Percentiles rank a stretch among this genome's conserved stretches.
Conservation (phyloP, 768 basidiomycete genomes). For the Suillus placidus region DNA sequence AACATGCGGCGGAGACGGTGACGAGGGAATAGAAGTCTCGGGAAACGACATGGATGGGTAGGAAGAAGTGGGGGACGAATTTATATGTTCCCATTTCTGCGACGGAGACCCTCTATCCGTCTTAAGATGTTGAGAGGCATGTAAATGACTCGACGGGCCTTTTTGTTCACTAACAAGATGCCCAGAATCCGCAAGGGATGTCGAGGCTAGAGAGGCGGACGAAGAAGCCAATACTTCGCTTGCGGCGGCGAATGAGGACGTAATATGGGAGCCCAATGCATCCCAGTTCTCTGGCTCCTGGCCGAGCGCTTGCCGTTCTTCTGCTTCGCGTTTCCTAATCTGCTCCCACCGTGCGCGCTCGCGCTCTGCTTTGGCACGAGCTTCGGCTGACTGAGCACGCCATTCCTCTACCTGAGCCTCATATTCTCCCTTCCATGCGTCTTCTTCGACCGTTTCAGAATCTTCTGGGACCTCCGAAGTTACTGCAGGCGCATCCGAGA, state of each 20-base stretch:
- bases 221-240: slow-evolving; percentile 20
- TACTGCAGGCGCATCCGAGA: not conserved
- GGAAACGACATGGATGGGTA: slow-evolving; percentile 83
- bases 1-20: slow-evolving; percentile 36
- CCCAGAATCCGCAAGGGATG: slow-evolving; percentile 40
- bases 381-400: slow-evolving; percentile 72
- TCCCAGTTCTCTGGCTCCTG: slow-evolving; percentile 26
- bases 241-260: slow-evolving; percentile 5
- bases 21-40: slow-evolving; percentile 58
- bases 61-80: slow-evolving; percentile 59
- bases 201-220: slow-evolving; percentile 26
- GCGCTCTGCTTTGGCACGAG: slow-evolving; percentile 74
- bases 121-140: slow-evolving; percentile 34
- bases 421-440: slow-evolving; percentile 68
- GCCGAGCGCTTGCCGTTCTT: slow-evolving; percentile 44
- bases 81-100: slow-evolving; percentile 77
- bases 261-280: slow-evolving; percentile 28
- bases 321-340: slow-evolving; percentile 47
- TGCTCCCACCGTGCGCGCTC: slow-evolving; percentile 74
- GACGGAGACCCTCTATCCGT: slow-evolving; percentile 34
- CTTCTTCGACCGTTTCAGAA: slow-evolving; percentile 31
- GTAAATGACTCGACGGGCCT: slow-evolving; percentile 24
- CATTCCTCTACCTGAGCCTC: slow-evolving; percentile 69
- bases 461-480: not conserved
- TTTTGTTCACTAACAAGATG: slow-evolving; percentile 45